Conservation (phyloP, 2,329 filamentous ascomycete species). For the Monilinia fructigena region DNA sequence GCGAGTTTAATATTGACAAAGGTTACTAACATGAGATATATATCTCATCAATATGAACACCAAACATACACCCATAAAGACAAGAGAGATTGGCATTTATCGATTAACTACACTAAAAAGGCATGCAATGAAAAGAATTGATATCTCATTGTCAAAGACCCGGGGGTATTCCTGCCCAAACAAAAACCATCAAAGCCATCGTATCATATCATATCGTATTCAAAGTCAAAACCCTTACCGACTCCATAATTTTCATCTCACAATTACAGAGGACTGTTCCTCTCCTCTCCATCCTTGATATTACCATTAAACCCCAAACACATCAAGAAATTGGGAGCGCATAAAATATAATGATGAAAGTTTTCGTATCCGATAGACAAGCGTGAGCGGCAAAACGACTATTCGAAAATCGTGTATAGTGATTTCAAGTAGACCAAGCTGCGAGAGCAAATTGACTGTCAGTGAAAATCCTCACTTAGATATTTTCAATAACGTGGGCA, state of each 20-base stretch:
- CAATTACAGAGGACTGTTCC: neutral
- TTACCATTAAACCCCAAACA: neutral
- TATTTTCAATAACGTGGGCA: slow-evolving; percentile 79
- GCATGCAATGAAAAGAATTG: neutral
- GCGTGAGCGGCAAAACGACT: neutral
- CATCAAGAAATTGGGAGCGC: neutral
- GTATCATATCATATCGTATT: neutral
- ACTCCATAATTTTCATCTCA: neutral
- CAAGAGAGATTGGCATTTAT: neutral
- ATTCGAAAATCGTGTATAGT: neutral
- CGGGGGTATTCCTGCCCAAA: slow-evolving; percentile 12
- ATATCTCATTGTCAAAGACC: neutral
- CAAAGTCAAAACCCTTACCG: neutral
- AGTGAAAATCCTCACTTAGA: slow-evolving; percentile 51
- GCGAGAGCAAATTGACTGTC: slow-evolving; percentile 31
- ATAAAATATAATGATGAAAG: slow-evolving; percentile 1
- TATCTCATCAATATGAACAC: neutral
- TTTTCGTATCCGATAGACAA: neutral
- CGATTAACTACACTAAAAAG: slow-evolving; percentile 7
- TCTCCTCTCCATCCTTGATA: neutral
- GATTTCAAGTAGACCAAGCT: slow-evolving; percentile 38
- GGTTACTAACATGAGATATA: too few species aligned
- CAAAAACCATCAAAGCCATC: slow-evolving; percentile 12
- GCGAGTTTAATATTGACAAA: too few species aligned
- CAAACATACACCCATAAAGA: neutral